Base-by-base conservation (phyloP, 2,329 filamentous ascomycete species). In the Pseudofabraea citricarpa region DNA sequence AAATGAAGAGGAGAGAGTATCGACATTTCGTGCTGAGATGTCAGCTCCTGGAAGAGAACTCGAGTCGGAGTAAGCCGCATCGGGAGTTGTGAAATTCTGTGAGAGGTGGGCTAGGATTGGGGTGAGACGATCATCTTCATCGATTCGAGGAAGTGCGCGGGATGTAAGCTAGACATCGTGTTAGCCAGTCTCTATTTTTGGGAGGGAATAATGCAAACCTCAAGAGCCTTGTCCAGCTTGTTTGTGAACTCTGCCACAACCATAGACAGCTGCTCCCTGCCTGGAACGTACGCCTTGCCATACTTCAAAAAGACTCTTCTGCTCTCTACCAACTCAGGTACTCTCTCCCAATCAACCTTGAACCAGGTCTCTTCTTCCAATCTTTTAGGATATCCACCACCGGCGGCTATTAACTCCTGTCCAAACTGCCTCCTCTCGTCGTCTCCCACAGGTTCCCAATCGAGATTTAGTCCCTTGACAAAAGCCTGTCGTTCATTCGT, bases 261-360 rank as follows among this genome's bases (percentile, higher is more conserved):
- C 80, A 98, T 87, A 57, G 85, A 93, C 47, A 86, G 71, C 65
- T 97, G 90, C 63, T 96, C 90, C 45, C 83, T 77, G 10, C 84
- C 81, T 1, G 93, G 91, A 1, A 98, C 91, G 59, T 90, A 98
- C 1, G 93, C 93, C 64, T 89, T 93, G 3, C 93, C 93, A 21
- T 69, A 81, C 54, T 76, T 84, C 52, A 97, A 52, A 43, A 93
- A 82, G 1, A 95, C 87, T 41, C 78, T 77, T 40, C 91, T 75
- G 38, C 77, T 69, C 65, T 96, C 90, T 1, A 98, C 83, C 27
- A 98, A 69, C 48, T 97, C 91, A 0, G 91, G 89, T 1, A 98
- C 93, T 24, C 83, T 79, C 61, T 90, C 86, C 90, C 91, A 98
- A 58, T 96, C 89, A 1, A 97, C 89, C 68, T 96, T 97, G 73